Evolutionary conservation across 1,284 basidiomycete genomes (phyloP), one percentile per base, ranked within the genome.

Genomic region (Thelephora terrestris): DNA sequence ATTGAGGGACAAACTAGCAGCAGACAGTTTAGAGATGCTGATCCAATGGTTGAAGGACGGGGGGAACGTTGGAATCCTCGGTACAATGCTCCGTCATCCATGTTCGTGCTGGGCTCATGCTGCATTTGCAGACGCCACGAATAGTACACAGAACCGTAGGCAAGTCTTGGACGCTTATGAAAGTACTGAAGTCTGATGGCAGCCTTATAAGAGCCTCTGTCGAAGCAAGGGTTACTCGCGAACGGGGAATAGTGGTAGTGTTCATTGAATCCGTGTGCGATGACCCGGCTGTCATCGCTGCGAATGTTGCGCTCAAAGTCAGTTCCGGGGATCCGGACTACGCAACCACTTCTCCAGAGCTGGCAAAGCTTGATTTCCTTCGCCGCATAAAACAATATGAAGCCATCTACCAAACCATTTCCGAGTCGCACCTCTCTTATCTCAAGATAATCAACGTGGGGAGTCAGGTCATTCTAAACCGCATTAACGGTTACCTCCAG

Each of bases 11-110:
- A 72, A 77, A 57, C 76, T 99, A 49, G 91, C 96, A 0, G 80
- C 81, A 55, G 95, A 99, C 62, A 92, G 92, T 64, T 70, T 99
- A 40, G 94, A 99, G 57, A 91, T 90, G 78, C 69, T 99, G 37
- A 97, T 99, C 54, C 73, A 79, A 37, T 99, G 96, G 95, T 70
- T 99, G 48, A 93, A 91, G 67, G 81, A 85, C 38, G 91, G 91
- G 14, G 95, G 96, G 1, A 99, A 99, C 61, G 95, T 99, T 29
- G 96, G 92, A 7, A 98, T 99, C 57, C 95, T 97, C 66, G 95
- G 91, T 91, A 57, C 47, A 75, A 35, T 51, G 27, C 5, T 36
- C 44, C 24, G 25, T 25, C 5, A 42, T 43, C 27, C 7, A 34
- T 12, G 25, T 24, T 12, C 20, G 17, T 18, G 6, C 21, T 18